phyloP scores from a whole-genome alignment of 2,329 filamentous ascomycete genomes.

The Colletotrichum endophyticum region DNA sequence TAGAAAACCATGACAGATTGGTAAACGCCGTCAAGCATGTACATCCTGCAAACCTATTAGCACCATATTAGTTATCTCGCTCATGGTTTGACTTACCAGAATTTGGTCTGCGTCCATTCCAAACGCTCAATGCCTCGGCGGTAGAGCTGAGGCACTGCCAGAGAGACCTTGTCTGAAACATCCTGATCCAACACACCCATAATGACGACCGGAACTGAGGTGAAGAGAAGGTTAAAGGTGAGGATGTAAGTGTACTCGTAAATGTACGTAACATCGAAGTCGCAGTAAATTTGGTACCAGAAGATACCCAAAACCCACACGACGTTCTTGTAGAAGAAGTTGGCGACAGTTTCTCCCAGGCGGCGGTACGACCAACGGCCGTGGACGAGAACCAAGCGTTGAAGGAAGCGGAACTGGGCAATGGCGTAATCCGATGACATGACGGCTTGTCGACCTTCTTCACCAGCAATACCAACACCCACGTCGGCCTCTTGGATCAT shows the following conservation, averaged over 20 bases:
- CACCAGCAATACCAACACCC: constrained; percentile 93
- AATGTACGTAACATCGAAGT: constrained; percentile 95
- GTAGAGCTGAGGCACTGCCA: constrained; percentile 95
- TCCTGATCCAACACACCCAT: constrained; percentile 98
- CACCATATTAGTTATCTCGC: neutral
- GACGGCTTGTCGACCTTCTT: constrained; percentile 89
- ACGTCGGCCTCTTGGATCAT: constrained; percentile 98
- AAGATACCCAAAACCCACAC: constrained; percentile 97
- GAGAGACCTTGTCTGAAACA: constrained; percentile 89
- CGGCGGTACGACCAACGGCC: constrained; percentile 96
- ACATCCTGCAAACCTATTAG: constrained; percentile 64
- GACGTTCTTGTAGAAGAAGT: constrained; percentile 99
- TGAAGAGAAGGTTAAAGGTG: constrained; percentile 96
- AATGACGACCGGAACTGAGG: constrained; percentile 90
- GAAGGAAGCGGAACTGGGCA: constrained; percentile 89
- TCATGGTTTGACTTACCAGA: constrained; percentile 73
- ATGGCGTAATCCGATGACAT: constrained; percentile 98
- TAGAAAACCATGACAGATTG: constrained; percentile 94
- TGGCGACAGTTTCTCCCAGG: constrained; percentile 90
- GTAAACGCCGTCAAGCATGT: constrained; percentile 94
- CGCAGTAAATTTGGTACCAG: constrained; percentile 96
- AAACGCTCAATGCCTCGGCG: constrained; percentile 92
- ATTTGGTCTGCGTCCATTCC: constrained; percentile 96
- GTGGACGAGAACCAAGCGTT: constrained; percentile 85
- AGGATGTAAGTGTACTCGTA: constrained; percentile 99